These are phyloP conservation scores for Candida sojae DNA, from an alignment of 1,139 yeast genomes.

Conservation along the genomic window DNA sequence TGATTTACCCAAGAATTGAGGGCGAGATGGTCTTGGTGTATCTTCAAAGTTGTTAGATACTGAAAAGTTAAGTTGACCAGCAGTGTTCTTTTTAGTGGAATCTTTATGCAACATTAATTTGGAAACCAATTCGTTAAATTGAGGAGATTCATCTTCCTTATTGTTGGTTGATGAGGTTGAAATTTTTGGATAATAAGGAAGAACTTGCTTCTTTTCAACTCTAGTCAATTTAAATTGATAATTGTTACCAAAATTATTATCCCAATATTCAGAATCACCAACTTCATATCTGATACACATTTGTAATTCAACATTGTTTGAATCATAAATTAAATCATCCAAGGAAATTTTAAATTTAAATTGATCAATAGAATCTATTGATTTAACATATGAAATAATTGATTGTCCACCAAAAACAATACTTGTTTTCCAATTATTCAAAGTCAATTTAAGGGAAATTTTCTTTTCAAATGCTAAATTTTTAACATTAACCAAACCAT, in stretches of 20 bases:
- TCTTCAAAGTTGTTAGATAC: conserved; percentile 13
- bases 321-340: conserved; percentile 20
- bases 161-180: background rate
- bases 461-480: conserved; percentile 43
- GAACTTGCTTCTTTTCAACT: conserved; percentile 6
- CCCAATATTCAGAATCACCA: conserved; percentile 30
- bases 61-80: conserved; percentile 9
- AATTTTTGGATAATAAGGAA: background rate
- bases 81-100: background rate
- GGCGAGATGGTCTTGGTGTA: conserved; percentile 4
- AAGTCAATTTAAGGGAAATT: conserved; percentile 36
- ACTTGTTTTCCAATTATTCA: conserved; percentile 39
- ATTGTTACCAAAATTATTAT: conserved; percentile 32
- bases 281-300: conserved; percentile 30
- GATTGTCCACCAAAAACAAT: conserved; percentile 27
- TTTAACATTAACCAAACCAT: conserved; percentile 36
- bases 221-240: conserved; percentile 25
- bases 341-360: conserved; percentile 39
- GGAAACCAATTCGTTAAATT: conserved; percentile 26
- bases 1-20: conserved; percentile 28
- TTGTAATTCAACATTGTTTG: conserved; percentile 18
- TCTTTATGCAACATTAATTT: conserved; percentile 13
- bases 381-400: conserved; percentile 24
- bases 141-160: conserved; percentile 15
- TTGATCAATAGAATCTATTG: conserved; percentile 34